phyloP scores from a whole-genome alignment of 108 stramenopile species.

The Stephanodiscus triporus region DNA sequence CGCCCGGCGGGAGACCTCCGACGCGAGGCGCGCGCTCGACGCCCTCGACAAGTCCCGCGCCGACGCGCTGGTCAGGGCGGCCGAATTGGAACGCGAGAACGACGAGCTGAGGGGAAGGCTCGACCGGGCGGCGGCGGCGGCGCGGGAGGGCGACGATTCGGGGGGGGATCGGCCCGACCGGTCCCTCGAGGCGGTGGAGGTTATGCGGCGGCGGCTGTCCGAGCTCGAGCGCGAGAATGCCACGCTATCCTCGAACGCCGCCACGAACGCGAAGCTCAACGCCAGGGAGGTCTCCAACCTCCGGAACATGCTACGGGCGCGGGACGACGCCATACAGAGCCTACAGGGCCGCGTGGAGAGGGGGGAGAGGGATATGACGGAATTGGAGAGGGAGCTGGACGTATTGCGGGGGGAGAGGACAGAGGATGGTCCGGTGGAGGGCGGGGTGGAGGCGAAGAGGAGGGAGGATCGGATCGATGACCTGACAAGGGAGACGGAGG shows the following conservation, averaged over 20 bases:
- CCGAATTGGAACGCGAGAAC: slow-evolving; percentile 15
- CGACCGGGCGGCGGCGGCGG: slow-evolving; percentile 2
- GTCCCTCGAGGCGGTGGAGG: neutral
- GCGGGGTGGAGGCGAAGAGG: slow-evolving; percentile 11
- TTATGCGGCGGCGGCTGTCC: slow-evolving; percentile 17
- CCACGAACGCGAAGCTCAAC: slow-evolving; percentile 10
- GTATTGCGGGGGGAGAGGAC: slow-evolving; percentile 10
- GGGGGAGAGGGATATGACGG: slow-evolving; percentile 25
- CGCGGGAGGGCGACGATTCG: slow-evolving; percentile 15
- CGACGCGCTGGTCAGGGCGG: slow-evolving; percentile 13
- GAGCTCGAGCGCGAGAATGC: slow-evolving; percentile 43
- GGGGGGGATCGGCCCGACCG: slow-evolving; percentile 7
- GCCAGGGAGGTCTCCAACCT: slow-evolving; percentile 32
- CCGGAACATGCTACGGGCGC: slow-evolving; percentile 36
- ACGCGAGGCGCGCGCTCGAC: slow-evolving; percentile 10
- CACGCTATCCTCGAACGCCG: neutral
- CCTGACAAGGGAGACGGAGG: slow-evolving; percentile 34
- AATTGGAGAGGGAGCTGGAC: slow-evolving; percentile 46
- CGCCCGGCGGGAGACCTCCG: slow-evolving; percentile 43
- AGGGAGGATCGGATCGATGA: slow-evolving; percentile 5
- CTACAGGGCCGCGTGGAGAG: slow-evolving; percentile 31
- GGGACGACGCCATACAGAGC: slow-evolving; percentile 45
- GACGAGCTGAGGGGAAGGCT: slow-evolving; percentile 25
- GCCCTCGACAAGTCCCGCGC: slow-evolving; percentile 10
- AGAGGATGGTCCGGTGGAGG: neutral